Percentiles rank a stretch among this genome's conserved stretches.
Conservation (phyloP, 2,329 filamentous ascomycete species). For the Lojkania enalia region DNA sequence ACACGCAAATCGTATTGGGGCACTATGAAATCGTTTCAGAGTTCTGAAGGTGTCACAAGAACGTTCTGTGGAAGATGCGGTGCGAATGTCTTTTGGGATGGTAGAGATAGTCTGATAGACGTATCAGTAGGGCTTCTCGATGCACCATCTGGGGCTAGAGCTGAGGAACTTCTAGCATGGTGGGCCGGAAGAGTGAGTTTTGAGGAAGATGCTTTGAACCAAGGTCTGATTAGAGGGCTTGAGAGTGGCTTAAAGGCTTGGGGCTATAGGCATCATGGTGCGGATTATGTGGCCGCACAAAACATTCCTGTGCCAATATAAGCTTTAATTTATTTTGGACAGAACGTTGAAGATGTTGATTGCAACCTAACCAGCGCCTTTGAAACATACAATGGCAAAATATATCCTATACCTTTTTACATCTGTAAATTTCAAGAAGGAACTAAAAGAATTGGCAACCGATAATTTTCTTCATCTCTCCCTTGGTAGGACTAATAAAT, state of each 20-base stretch:
- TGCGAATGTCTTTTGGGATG: constrained; percentile 52
- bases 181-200: constrained; percentile 40
- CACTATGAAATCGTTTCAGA: constrained; percentile 48
- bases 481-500: no score
- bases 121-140: constrained; percentile 52
- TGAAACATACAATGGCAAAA: no score
- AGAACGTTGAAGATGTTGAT: constrained; percentile 7
- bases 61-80: constrained; percentile 56
- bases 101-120: constrained; percentile 48
- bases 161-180: constrained; percentile 51
- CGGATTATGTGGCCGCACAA: no score
- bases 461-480: no score
- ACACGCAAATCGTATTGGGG: constrained; percentile 33
- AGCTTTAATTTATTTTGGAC: no score
- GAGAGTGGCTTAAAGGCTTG: constrained; percentile 32
- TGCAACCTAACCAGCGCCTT: neutral
- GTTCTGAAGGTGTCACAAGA: constrained; percentile 50
- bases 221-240: constrained; percentile 45
- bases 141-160: constrained; percentile 49
- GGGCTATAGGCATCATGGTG: constrained; percentile 14
- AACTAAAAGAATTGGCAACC: no score
- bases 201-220: constrained; percentile 39
- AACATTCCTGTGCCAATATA: no score
- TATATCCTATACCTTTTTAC: neutral
- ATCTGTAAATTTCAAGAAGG: neutral